These are phyloP conservation scores for Claviceps arundinis DNA, from an alignment of 2,329 filamentous ascomycete genomes.

Conservation along the genomic window DNA sequence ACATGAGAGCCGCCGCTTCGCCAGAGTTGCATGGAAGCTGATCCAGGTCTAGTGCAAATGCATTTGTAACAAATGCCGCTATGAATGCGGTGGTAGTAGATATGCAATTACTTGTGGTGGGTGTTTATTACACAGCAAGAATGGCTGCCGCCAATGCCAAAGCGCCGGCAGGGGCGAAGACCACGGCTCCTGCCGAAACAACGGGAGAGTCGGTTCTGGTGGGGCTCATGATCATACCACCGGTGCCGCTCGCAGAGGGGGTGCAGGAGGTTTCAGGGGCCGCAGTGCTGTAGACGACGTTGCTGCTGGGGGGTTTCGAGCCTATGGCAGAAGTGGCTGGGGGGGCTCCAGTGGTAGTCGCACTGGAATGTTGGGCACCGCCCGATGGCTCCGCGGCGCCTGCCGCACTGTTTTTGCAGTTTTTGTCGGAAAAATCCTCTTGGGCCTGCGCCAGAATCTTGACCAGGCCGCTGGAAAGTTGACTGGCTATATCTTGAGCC, in stretches of 20 bases:
- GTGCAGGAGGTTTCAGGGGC: neutral
- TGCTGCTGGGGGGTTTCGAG: neutral
- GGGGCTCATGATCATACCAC: neutral
- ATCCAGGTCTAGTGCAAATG: too few species aligned
- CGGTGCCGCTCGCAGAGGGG: neutral
- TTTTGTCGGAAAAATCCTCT: conserved; percentile 12
- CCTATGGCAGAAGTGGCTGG: neutral
- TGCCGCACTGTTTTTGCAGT: conserved; percentile 12
- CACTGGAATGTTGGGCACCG: neutral
- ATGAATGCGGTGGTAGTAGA: neutral
- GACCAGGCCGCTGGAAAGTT: conserved; percentile 12
- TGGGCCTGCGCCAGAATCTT: conserved; percentile 10
- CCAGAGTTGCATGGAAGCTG: too few species aligned
- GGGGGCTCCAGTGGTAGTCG: neutral
- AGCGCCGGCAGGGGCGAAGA: neutral
- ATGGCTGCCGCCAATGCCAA: neutral
- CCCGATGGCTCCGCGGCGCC: neutral
- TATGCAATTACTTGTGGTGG: neutral
- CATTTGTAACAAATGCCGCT: too few species aligned
- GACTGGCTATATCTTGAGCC: conserved; percentile 15
- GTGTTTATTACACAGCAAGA: neutral
- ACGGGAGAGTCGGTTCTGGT: neutral
- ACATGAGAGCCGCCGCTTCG: too few species aligned
- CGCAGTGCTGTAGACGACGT: neutral
- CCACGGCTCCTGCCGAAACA: conserved; percentile 1